A percentile compares a stretch with the other conserved stretches of the same genome.
These are phyloP conservation scores for Aspergillus piperis DNA, from an alignment of 2,329 filamentous ascomycete genomes.

Conservation along the genomic window DNA sequence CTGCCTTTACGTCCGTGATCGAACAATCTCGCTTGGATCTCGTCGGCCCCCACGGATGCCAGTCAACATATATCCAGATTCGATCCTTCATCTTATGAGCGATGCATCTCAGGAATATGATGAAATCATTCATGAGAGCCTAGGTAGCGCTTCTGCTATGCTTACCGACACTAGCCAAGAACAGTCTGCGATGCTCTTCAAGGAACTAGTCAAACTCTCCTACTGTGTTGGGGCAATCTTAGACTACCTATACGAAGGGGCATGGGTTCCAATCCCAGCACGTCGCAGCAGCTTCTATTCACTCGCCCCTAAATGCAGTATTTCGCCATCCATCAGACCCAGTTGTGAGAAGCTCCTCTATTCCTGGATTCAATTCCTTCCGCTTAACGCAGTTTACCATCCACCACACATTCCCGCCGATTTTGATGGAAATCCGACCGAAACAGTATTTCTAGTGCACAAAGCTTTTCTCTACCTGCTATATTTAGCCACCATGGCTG, in stretches of 20 bases:
- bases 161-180: background rate
- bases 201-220: background rate
- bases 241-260: background rate
- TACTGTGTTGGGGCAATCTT: background rate
- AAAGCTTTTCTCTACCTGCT: slow-evolving; percentile 1
- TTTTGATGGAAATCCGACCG: background rate
- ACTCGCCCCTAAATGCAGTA: background rate
- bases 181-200: background rate
- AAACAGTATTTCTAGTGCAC: background rate
- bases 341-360: background rate
- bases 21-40: background rate
- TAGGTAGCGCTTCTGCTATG: background rate
- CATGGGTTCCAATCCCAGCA: background rate
- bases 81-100: background rate
- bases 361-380: background rate
- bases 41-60: background rate
- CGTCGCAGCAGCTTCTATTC: background rate
- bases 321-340: background rate
- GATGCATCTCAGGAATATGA: background rate
- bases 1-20: slow-evolving; percentile 18
- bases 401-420: background rate
- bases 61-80: background rate
- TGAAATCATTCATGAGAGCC: background rate
- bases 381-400: background rate
- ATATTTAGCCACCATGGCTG: background rate